These are phyloP conservation scores for Moricandia moricandioides DNA, from an alignment of 345 rosid genomes.

Conservation along the genomic window DNA sequence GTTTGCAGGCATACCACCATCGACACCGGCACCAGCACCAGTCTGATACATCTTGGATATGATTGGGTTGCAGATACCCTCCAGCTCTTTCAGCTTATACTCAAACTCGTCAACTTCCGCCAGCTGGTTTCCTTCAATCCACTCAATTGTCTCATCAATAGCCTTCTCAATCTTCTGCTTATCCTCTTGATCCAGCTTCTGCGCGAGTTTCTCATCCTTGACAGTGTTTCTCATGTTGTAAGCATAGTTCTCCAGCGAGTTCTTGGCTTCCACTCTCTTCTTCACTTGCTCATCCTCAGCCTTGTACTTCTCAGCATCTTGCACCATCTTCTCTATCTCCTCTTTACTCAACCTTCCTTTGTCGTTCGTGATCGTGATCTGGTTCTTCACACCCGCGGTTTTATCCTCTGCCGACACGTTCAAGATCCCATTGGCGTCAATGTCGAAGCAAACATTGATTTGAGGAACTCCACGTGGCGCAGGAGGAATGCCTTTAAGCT, in stretches of 20 bases:
- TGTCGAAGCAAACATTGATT: conserved; percentile 44
- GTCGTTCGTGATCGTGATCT: conserved; percentile 47
- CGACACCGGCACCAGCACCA: conserved; percentile 27
- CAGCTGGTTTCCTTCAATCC: conserved; percentile 46
- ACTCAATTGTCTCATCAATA: conserved; percentile 40
- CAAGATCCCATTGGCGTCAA: conserved; percentile 45
- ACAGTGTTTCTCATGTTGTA: conserved; percentile 48
- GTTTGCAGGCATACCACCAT: conserved; percentile 27
- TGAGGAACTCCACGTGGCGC: conserved; percentile 53
- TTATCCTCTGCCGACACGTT: conserved; percentile 47
- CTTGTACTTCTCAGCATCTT: conserved; percentile 49
- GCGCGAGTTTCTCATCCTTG: conserved; percentile 42
- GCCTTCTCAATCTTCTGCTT: conserved; percentile 44
- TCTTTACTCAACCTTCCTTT: conserved; percentile 49
- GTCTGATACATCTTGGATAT: conserved; percentile 46
- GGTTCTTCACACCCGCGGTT: conserved; percentile 48
- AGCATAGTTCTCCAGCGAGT: conserved; percentile 43
- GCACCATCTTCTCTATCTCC: conserved; percentile 46
- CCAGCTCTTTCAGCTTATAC: conserved; percentile 47
- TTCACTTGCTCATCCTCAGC: conserved; percentile 48
- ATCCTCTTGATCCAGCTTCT: conserved; percentile 33
- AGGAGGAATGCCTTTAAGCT: conserved; percentile 49
- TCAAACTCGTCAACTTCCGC: conserved; percentile 48
- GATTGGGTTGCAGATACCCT: conserved; percentile 43
- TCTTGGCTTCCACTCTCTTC: conserved; percentile 49